phyloP scores from a whole-genome alignment of 805 yeast genomes.

The Candida coquimbonensis region DNA sequence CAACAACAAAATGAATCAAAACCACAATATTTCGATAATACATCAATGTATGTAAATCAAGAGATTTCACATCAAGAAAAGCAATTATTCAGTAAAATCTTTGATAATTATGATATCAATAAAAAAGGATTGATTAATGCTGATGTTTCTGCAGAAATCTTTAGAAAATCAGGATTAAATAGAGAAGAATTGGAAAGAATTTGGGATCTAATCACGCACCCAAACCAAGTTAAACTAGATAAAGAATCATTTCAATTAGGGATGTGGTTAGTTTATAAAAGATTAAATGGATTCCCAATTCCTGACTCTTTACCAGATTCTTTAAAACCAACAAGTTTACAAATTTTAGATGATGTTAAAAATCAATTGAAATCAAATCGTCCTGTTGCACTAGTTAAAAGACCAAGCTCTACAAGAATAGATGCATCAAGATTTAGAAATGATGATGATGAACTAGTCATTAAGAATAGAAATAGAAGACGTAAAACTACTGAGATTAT shows the following conservation, averaged over 20 bases:
- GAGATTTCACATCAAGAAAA: constrained; percentile 81
- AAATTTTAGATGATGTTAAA: constrained; percentile 70
- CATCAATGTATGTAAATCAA: constrained; percentile 27
- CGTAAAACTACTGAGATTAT: constrained; percentile 6
- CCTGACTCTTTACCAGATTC: constrained; percentile 85
- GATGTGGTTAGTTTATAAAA: constrained; percentile 90
- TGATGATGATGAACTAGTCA: constrained; percentile 53
- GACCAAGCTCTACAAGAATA: constrained; percentile 22
- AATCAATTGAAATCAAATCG: constrained; percentile 28
- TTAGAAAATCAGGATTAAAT: constrained; percentile 83
- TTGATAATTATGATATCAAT: constrained; percentile 79
- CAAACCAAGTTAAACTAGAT: constrained; percentile 79
- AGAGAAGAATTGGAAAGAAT: constrained; percentile 84
- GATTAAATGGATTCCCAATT: constrained; percentile 77
- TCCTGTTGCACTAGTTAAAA: constrained; percentile 13
- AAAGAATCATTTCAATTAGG: constrained; percentile 94
- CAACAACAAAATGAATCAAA: constrained; percentile 33
- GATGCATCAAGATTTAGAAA: constrained; percentile 57
- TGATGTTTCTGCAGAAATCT: constrained; percentile 77
- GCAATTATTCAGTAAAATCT: constrained; percentile 76
- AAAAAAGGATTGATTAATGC: constrained; percentile 71
- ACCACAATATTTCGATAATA: constrained; percentile 3
- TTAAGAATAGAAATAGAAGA: constrained; percentile 23
- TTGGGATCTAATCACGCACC: constrained; percentile 84
- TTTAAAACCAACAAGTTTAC: constrained; percentile 80